Evolutionary conservation across 1,284 basidiomycete genomes (phyloP), one percentile per base, ranked within the genome.

Genomic region (Fomitopsis pinicola): DNA sequence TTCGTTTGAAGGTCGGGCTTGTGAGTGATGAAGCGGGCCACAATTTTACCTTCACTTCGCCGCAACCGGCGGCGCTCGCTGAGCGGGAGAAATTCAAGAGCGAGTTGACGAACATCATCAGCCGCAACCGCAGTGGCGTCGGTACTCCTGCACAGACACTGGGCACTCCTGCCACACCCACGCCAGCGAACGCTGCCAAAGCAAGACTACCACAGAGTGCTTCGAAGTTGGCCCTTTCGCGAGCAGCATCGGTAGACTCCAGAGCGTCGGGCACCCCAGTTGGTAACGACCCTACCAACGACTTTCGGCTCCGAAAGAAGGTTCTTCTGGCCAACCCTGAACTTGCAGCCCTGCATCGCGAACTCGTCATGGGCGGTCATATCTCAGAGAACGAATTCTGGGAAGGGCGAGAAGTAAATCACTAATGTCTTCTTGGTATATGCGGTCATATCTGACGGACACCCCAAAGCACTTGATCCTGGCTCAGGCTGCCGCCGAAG

Each of bases 341-440:
- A 58, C 80, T 97, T 57, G 87, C 88, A 33, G 74, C 82, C 17
- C 78, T 98, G 55, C 94, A 97, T 73, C 84, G 86, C 42, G 92
- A 95, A 60, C 83, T 98, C 61, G 95, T 97, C 42, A 85, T 94
- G 71, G 82, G 81, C 9, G 88, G 88, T 30, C 90, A 94, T 66
- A 92, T 97, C 35, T 89, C 89, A 2, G 95, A 98, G 75, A 82
- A 86, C 0, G 95, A 98, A 69, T 98, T 98, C 71, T 98, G 95
- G 95, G 93, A 95, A 64, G 94, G 94, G 28, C 82, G 95, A 72
- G 92, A 96, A 82, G 92, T 95, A 71, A 38, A 5, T 55, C 14
- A 22, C 48, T 2, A 42, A 35, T 54, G 36, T 60, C 42, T 40
- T 59, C 28, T 50, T 22, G 28, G 28, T 50, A 14, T 48, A 33